Evolutionary conservation across 2,329 filamentous ascomycete genomes (phyloP).

Genomic region (Geosmithia flava): DNA sequence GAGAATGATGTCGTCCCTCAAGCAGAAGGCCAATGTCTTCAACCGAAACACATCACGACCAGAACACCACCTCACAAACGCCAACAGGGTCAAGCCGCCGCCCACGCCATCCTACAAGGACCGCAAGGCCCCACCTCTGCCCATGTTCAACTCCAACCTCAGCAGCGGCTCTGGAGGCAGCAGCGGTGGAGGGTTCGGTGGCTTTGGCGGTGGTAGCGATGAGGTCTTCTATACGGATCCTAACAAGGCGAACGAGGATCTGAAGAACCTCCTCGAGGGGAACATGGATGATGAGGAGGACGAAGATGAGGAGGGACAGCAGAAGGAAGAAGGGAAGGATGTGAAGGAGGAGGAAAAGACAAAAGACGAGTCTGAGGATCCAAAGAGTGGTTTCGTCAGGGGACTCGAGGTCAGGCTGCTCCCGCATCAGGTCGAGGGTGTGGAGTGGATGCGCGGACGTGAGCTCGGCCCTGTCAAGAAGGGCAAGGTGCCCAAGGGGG

Average conservation of each 20-base stretch:
- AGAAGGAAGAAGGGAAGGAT: slow-evolving; percentile 6
- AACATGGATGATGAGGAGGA: slow-evolving; percentile 66
- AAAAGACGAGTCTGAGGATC: slow-evolving; percentile 13
- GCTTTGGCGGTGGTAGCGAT: slow-evolving; percentile 14
- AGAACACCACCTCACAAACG: slow-evolving; percentile 39
- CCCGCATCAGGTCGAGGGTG: slow-evolving; percentile 87
- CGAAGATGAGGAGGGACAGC: slow-evolving; percentile 18
- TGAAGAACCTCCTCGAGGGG: slow-evolving; percentile 73
- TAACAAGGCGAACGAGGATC: slow-evolving; percentile 58
- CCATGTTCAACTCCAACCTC: slow-evolving; percentile 33
- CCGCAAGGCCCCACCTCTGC: slow-evolving; percentile 30
- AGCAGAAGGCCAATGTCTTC: slow-evolving; percentile 43
- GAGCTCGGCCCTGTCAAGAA: slow-evolving; percentile 79
- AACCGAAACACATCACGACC: slow-evolving; percentile 41
- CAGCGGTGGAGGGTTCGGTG: neutral
- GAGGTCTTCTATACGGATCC: slow-evolving; percentile 55
- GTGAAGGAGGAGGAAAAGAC: slow-evolving; percentile 6
- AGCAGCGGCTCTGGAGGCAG: neutral
- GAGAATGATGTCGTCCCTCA: slow-evolving; percentile 35
- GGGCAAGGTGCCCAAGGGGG: slow-evolving; percentile 73
- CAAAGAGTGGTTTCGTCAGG: slow-evolving; percentile 46
- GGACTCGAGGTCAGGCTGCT: slow-evolving; percentile 81
- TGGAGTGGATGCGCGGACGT: slow-evolving; percentile 89
- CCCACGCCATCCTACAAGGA: slow-evolving; percentile 32
- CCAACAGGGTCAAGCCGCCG: slow-evolving; percentile 33